A percentile compares a stretch with the other conserved stretches of the same genome.
phyloP scores from a whole-genome alignment of 371 early-diverging fungal species.

The Rhizopus delemar region DNA sequence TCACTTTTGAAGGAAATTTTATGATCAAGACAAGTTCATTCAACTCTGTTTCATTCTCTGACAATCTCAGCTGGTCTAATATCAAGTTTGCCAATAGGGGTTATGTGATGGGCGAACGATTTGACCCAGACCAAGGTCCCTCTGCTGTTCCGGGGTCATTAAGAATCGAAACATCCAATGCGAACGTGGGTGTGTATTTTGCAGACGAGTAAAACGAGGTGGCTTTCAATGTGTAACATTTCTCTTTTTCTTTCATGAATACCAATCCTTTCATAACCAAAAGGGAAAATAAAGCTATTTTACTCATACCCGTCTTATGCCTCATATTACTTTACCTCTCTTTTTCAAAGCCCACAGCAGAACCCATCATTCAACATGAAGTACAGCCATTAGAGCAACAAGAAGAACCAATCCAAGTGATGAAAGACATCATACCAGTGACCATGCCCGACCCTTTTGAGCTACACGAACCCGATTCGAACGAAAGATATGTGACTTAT shows the following conservation, averaged over 20 bases:
- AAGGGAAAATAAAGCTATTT: not conserved
- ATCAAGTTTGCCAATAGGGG: not conserved
- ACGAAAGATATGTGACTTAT: conserved; percentile 55
- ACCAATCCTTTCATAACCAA: not conserved
- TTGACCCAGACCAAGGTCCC: not conserved
- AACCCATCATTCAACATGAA: not conserved
- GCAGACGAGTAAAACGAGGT: not conserved
- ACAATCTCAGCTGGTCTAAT: conserved; percentile 2
- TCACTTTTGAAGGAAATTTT: not conserved
- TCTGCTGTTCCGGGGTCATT: not conserved
- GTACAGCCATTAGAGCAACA: not conserved
- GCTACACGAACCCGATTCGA: conserved; percentile 7
- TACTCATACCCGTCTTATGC: not conserved
- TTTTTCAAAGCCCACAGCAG: not conserved
- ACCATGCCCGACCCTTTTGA: conserved; percentile 23
- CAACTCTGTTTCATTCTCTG: not conserved
- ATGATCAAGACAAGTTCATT: not conserved
- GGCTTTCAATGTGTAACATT: not conserved
- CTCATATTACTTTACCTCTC: not conserved
- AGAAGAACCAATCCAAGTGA: not conserved
- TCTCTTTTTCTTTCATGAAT: not conserved
- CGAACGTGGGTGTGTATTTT: not conserved
- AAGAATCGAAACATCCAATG: not conserved
- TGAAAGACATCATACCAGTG: conserved; percentile 19
- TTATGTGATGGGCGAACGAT: not conserved